A percentile compares a stretch with the other conserved stretches of the same genome.
These are phyloP conservation scores for Leishmania guyanensis DNA, from an alignment of 208 protist genomes.

Conservation along the genomic window DNA sequence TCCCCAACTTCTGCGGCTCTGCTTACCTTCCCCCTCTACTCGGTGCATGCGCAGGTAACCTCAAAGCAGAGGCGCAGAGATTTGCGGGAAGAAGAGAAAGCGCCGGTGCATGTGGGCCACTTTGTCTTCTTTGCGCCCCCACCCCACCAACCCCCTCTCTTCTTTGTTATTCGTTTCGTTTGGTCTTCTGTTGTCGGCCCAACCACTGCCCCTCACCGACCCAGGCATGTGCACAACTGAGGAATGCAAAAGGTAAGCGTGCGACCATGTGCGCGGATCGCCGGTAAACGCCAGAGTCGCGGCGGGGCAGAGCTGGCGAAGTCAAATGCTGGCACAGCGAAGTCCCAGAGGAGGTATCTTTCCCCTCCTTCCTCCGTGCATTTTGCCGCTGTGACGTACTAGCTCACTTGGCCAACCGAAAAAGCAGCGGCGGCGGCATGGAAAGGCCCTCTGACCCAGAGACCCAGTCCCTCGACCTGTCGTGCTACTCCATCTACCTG, in stretches of 20 bases:
- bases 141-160: neutral
- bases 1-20: neutral
- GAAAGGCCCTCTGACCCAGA: neutral
- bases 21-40: neutral
- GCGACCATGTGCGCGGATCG: neutral
- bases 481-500: neutral
- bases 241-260: neutral
- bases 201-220: neutral
- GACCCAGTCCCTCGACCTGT: neutral
- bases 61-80: neutral
- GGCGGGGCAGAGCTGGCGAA: neutral
- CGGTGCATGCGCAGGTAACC: neutral
- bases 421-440: neutral
- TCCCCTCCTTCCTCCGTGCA: neutral
- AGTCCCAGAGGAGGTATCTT: neutral
- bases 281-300: neutral
- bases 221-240: neutral
- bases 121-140: neutral
- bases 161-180: neutral
- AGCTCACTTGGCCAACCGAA: neutral
- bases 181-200: neutral
- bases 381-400: neutral
- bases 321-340: neutral
- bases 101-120: neutral
- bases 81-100: neutral